Base-by-base conservation (phyloP, 768 basidiomycete species). In the Russula sp. region DNA sequence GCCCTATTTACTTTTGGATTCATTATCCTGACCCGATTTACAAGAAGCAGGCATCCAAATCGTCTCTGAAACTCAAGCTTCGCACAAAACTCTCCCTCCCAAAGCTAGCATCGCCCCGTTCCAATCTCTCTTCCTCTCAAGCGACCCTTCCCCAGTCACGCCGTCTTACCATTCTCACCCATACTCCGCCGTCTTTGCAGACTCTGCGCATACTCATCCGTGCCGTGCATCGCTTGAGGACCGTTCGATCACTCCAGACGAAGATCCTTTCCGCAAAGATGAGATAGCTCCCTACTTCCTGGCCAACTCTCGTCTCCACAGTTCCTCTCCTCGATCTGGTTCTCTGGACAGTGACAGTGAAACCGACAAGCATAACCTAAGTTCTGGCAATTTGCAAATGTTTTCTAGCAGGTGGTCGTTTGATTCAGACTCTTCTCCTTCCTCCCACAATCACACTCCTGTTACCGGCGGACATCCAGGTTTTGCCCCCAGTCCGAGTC, bases 221-320 rank as follows among this genome's bases (percentile, higher is more conserved):
- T 56, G 38, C 30, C n/a, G 24, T 16, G 34, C 32, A 54, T 42
- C 40, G 34, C 14, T 13, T 5, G 50, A 55, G 20, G 65, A 54
- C 18, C 65, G 67, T 53, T 61, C 57, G 3, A 62, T 66, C 16
- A 66, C 67, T 5, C 65, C 67, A 32, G 67, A 68, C 22, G 52
- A 67, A 20, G 67, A 68, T 51, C 67, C 67, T 18, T 68, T 68
- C 57, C 67, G 67, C 42, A 68, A 67, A 24, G 67, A 62, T 42
- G 67, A 61, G 20, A 20, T 60, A 3, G 20, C 16, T 20, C 28
- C n/a, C 22, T 50, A 32, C 14, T 13, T 24, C 14, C 32, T 44
- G 22, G 3, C 32, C 49, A 46, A 24, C 22, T 24, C 36, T 26
- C 46, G 54, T 49, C 36, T 59, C n/a, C 51, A 36, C 34, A n/a